Evolutionary conservation across 768 basidiomycete genomes (phyloP).

Genomic region (Serendipita sp.): DNA sequence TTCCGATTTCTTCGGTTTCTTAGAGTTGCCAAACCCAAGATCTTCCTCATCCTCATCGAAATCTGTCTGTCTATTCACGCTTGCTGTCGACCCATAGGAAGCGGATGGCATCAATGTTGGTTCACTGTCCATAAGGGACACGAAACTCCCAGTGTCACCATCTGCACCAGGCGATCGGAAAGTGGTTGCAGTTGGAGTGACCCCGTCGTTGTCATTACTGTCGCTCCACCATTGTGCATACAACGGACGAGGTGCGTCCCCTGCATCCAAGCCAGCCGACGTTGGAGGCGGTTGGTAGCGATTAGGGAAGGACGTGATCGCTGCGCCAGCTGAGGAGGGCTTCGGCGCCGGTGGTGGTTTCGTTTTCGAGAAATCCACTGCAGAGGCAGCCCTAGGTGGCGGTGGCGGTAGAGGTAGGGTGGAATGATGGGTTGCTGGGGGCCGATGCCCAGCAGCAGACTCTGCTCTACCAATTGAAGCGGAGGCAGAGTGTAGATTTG

Average conservation of each 20-base stretch:
- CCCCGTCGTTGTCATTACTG: conserved; percentile 23
- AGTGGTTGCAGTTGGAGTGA: conserved; percentile 54
- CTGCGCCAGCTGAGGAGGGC: conserved; percentile 38
- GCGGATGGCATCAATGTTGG: not conserved
- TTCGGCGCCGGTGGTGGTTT: conserved; percentile 30
- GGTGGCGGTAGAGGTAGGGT: conserved; percentile 23
- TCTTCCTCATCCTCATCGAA: conserved; percentile 67
- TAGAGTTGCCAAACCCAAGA: conserved; percentile 74
- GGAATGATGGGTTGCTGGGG: not conserved
- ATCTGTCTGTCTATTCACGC: conserved; percentile 13
- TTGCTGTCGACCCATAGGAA: conserved; percentile 26
- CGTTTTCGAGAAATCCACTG: conserved; percentile 53
- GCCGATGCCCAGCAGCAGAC: not conserved
- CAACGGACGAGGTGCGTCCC: conserved; percentile 24
- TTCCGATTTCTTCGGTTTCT: conserved; percentile 22
- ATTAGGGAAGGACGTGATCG: conserved; percentile 32
- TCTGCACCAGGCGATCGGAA: conserved; percentile 38
- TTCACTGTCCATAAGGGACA: conserved; percentile 65
- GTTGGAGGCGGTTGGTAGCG: conserved; percentile 1
- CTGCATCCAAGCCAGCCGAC: conserved; percentile 10
- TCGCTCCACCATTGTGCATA: conserved; percentile 49
- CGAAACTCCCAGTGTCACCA: conserved; percentile 45
- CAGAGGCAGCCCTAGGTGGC: conserved; percentile 52
- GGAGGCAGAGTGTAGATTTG: conserved; percentile 13
- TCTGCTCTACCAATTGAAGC: not conserved